Evolutionary conservation across 176 grass and related monocot genomes (phyloP).

Genomic region (Eremochloa ophiuroides): DNA sequence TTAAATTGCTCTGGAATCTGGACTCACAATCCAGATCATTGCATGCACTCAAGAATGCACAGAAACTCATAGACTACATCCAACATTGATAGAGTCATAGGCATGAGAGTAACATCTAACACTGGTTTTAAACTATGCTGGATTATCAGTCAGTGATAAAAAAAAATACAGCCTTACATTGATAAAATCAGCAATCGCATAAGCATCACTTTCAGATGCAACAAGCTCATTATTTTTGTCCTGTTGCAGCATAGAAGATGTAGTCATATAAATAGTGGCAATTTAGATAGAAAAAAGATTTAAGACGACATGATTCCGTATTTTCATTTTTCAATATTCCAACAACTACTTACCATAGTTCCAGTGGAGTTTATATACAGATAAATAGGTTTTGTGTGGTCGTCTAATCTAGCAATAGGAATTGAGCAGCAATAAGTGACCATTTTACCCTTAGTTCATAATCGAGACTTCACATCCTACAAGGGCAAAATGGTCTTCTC

Average conservation of each 20-base stretch:
- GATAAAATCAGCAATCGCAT: conserved; percentile 70
- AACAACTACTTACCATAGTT: conserved; percentile 44
- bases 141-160: conserved; percentile 2
- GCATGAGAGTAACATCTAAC: not conserved
- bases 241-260: conserved; percentile 34
- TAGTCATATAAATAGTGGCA: not conserved
- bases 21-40: not conserved
- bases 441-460: too few species aligned
- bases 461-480: too few species aligned
- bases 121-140: not conserved
- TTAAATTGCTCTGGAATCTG: not conserved
- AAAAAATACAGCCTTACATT: conserved; percentile 48
- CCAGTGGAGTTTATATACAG: conserved; percentile 72
- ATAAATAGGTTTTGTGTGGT: conserved; percentile 79
- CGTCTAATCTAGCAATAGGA: conserved; percentile 77
- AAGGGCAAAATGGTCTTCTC: too few species aligned
- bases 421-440: conserved; percentile 78
- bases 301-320: not conserved
- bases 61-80: not conserved
- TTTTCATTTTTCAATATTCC: not conserved
- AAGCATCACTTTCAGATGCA: conserved; percentile 74
- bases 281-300: not conserved
- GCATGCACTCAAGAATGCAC: not conserved
- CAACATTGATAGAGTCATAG: not conserved
- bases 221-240: conserved; percentile 70